Base-by-base conservation (phyloP, 257 asterid species). In the Solanum ossicruentum region DNA sequence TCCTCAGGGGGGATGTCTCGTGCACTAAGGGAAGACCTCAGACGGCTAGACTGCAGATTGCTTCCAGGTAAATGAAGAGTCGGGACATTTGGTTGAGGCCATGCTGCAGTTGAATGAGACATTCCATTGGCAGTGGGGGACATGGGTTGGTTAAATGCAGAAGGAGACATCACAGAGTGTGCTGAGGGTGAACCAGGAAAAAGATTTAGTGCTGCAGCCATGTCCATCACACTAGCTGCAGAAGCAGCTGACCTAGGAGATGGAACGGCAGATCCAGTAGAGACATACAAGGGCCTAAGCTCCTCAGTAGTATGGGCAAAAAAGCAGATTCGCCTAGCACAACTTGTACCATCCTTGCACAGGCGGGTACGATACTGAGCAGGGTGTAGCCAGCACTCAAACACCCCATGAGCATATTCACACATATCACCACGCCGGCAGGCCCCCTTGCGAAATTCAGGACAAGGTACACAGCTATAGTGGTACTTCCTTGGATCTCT, bases 361-460 rank as follows among this genome's bases (percentile, higher is more conserved):
- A 95, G 90, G 28, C 98, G 87, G 5, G 98, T 96, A 8, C 98
- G 91, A 60, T 96, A 96, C 82, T 95, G 99, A 21, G 99, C 98
- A 2, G 99, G 99, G 89, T 95, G 99, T 28, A 96, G 95, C 99
- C 99, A 96, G 90, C 97, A 93, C 88, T 96, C 99, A 66, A 96
- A 96, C 85, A 96, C 99, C 39, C 99, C 99, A 84, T 96, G 99
- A 41, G 98, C 99, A 78, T 96, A 96, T 87, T 95, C 98, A 39
- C 99, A 96, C 98, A 95, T 93, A 89, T 96, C 98, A 16, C 98
- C 98, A n/a, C 99, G 90, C 88, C 98, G 88, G 85, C 99, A 96
- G 3, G 99, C 88, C 18, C 98, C 98, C 87, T 94, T 96, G 0
- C 98, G 95, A 82, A 96, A 96, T 67, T 96, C 98, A n/a, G 98